Base-by-base conservation (phyloP, 345 rosid genomes). In the Brassica carinata region DNA sequence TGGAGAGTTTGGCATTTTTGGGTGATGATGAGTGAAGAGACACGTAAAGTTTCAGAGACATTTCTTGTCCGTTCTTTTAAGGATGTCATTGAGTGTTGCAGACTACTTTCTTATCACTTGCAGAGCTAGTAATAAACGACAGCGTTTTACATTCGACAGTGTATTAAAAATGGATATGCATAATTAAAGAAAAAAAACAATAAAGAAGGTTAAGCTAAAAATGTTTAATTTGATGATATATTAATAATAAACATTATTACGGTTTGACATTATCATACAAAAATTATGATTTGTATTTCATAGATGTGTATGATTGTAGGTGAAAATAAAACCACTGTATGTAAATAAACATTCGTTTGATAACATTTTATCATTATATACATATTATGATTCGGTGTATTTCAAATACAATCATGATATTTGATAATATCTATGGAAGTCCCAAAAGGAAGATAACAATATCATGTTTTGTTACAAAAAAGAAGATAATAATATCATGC, bases 21-120 rank as follows among this genome's bases (percentile, higher is more conserved):
- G 61, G 68, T 31, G 78, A 51, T 31, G 78, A 51, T 38, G 78
- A 38, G 27, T 71, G 40, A 23, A 76, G 34, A 76, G 73, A 71
- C 31, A 83, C 70, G 70, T 10, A 71, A 34, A 31, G 74, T 26
- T 74, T 79, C 59, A 79, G 76, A 67, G 85, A 58, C 85, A 83
- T 83, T 29, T 30, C 33, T 73, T 23, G 76, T 36, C 43, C 29
- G 38, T 70, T 8, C 17, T 11, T 5, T 13, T 58, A 64, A 69
- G 1, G 15, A 15, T 55, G 29, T 45, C 31, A 8, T 36, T 14
- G 55, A 29, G 63, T 70, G 75, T 70, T 62, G 70, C 31, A 26
- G 67, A 63, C 33, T n/a, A n/a, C n/a, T n/a, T 69, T 69, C 73
- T 75, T 81, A 81, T 81, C 80, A 80, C 57, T 48, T 53, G 5